A percentile compares a stretch with the other conserved stretches of the same genome.
phyloP scores from a whole-genome alignment of 257 asterid species.

The Asclepias syriaca region DNA sequence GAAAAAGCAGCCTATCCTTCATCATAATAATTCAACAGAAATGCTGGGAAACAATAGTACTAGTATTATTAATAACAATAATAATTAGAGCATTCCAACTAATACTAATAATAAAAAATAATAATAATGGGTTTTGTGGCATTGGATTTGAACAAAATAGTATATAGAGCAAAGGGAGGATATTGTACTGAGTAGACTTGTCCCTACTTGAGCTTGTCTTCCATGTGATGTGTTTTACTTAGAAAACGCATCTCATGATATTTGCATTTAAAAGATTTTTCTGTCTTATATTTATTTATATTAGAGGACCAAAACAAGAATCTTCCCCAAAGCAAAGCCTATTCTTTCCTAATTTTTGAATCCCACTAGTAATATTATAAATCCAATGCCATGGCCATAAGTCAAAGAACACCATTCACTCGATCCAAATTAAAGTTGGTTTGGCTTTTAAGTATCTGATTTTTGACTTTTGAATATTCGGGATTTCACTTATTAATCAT shows the following conservation, averaged over 20 bases:
- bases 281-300: neutral
- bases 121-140: too few species aligned
- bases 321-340: neutral
- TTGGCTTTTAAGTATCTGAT: neutral
- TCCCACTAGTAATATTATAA: neutral
- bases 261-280: neutral
- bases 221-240: constrained; percentile 28
- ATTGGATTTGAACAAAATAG: neutral
- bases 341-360: neutral
- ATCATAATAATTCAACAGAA: too few species aligned
- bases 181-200: neutral
- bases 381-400: neutral
- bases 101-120: too few species aligned
- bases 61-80: too few species aligned
- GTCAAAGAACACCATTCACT: neutral
- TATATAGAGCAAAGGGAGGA: neutral
- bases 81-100: too few species aligned
- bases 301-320: neutral
- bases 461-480: neutral
- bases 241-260: neutral
- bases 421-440: neutral
- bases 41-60: too few species aligned
- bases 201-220: constrained; percentile 18
- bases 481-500: neutral
- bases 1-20: too few species aligned